Conservation (phyloP, 768 basidiomycete genomes). For the Thelephora ganbajun region DNA sequence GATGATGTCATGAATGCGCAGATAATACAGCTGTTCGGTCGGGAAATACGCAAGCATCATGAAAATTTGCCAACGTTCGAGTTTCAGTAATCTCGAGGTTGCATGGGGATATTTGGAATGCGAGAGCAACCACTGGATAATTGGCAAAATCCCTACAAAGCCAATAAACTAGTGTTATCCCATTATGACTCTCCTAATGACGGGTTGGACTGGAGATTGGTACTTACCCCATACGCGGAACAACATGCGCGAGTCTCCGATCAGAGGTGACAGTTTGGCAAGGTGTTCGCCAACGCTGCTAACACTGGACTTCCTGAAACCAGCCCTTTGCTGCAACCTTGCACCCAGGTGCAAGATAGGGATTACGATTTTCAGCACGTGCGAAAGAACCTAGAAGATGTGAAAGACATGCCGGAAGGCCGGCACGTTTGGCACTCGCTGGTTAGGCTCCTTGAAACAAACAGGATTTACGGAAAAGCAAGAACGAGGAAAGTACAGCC, state of each 20-base stretch:
- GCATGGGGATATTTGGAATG: constrained; percentile 61
- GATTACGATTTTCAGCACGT: constrained; percentile 53
- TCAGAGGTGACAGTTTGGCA: constrained; percentile 35
- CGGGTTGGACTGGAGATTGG: not conserved
- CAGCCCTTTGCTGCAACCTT: constrained; percentile 50
- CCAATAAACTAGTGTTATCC: not conserved
- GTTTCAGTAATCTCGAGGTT: constrained; percentile 54
- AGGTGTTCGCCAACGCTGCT: constrained; percentile 42
- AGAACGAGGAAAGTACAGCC: constrained; percentile 1
- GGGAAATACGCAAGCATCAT: constrained; percentile 73
- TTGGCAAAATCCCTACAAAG: constrained; percentile 53
- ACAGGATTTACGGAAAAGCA: not conserved
- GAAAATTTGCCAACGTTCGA: constrained; percentile 70
- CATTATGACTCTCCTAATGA: not conserved
- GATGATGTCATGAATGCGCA: constrained; percentile 46
- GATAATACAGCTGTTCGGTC: constrained; percentile 62
- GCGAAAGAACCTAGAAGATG: constrained; percentile 51
- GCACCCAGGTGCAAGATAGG: constrained; percentile 58
- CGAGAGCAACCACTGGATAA: constrained; percentile 67
- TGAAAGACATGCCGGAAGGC: not conserved
- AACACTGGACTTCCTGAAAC: constrained; percentile 35
- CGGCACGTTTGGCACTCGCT: not conserved
- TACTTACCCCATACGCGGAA: constrained; percentile 73
- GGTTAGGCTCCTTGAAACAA: constrained; percentile 45
- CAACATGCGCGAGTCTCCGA: constrained; percentile 58